phyloP scores from a whole-genome alignment of 73 alveolate genomes.

The Paramecium octaurelia region DNA sequence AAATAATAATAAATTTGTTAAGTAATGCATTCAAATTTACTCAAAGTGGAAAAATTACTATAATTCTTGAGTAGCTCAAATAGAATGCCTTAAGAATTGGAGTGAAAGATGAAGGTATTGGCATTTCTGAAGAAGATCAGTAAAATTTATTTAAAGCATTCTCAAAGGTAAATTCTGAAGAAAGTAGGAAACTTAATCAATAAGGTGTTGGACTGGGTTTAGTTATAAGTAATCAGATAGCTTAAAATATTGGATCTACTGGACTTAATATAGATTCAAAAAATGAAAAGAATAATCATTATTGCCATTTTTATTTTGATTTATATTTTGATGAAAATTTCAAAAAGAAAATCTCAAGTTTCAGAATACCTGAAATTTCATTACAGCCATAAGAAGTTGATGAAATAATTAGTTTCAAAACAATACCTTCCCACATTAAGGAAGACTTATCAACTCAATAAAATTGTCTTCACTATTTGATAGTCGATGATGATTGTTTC shows the following conservation, averaged over 20 bases:
- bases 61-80: neutral
- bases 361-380: neutral
- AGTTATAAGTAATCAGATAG: constrained; percentile 61
- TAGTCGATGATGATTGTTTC: constrained; percentile 34
- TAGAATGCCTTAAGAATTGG: neutral
- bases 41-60: constrained; percentile 49
- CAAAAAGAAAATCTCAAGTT: neutral
- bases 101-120: constrained; percentile 69
- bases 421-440: neutral
- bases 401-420: neutral
- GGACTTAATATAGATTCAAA: neutral
- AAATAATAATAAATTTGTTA: constrained; percentile 59
- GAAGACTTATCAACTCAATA: neutral
- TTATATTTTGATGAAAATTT: neutral
- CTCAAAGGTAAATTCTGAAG: constrained; percentile 58
- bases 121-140: constrained; percentile 58
- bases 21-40: constrained; percentile 71
- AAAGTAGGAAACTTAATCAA: neutral
- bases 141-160: constrained; percentile 58
- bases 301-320: neutral
- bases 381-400: neutral
- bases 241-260: constrained; percentile 11
- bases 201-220: constrained; percentile 72
- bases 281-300: neutral
- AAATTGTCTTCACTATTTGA: neutral